A percentile compares a stretch with the other conserved stretches of the same genome.
These are phyloP conservation scores for Phaeolepiota aurea DNA, from an alignment of 768 basidiomycete species.

Conservation along the genomic window DNA sequence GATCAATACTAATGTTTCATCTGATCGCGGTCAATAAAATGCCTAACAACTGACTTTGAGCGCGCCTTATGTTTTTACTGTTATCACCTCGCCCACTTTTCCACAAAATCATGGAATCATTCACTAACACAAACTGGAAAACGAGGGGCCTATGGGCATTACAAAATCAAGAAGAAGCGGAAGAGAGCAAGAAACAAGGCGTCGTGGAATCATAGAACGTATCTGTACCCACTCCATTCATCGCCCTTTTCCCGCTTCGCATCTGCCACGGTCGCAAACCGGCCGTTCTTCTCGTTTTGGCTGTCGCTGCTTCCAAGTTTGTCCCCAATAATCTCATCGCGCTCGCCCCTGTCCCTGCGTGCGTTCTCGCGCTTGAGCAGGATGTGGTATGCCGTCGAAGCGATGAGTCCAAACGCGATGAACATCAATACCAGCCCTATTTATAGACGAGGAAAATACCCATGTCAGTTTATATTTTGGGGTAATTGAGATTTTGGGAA, in stretches of 20 bases:
- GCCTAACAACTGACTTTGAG: too few species aligned
- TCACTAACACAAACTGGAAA: too few species aligned
- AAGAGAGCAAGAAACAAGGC: neutral
- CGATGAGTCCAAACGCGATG: slow-evolving; percentile 53
- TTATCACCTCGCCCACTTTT: too few species aligned
- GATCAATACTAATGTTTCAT: too few species aligned
- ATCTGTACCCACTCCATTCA: slow-evolving; percentile 69
- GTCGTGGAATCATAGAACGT: slow-evolving; percentile 42
- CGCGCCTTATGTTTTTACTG: too few species aligned
- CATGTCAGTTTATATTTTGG: neutral
- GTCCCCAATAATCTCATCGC: slow-evolving; percentile 60
- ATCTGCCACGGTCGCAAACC: slow-evolving; percentile 48
- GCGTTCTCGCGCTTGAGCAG: slow-evolving; percentile 53
- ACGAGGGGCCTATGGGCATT: too few species aligned
- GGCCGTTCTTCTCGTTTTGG: slow-evolving; percentile 42
- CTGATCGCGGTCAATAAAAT: too few species aligned
- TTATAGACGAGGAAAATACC: neutral
- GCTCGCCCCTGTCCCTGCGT: slow-evolving; percentile 57
- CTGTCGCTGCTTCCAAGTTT: slow-evolving; percentile 21
- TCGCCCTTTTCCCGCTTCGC: slow-evolving; percentile 68
- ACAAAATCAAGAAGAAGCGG: too few species aligned
- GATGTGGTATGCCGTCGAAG: slow-evolving; percentile 30
- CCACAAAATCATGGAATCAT: too few species aligned
- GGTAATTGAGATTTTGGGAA: too few species aligned
- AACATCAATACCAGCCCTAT: slow-evolving; percentile 66